phyloP scores from a whole-genome alignment of 2,329 filamentous ascomycete species.

The Zymoseptoria ardabiliae region DNA sequence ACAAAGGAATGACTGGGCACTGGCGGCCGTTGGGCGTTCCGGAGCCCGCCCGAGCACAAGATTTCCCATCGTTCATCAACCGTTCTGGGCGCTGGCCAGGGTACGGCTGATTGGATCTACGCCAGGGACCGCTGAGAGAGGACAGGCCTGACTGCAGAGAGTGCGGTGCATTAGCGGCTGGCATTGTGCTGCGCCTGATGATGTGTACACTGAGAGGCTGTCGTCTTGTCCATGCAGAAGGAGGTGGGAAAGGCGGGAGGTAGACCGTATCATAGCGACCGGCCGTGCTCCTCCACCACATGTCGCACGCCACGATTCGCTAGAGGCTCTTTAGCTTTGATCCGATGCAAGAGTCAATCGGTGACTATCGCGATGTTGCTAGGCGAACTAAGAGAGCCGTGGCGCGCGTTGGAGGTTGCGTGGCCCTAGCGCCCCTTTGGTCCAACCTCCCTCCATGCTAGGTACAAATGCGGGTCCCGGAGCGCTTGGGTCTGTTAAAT shows the following conservation, averaged over 20 bases:
- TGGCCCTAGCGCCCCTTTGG: neutral
- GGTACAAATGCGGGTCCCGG: conserved; percentile 1
- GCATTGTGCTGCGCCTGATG: neutral
- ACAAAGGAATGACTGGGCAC: neutral
- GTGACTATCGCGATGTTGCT: neutral
- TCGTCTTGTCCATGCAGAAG: neutral
- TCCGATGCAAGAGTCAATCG: neutral
- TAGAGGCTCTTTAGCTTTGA: neutral
- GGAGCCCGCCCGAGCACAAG: neutral
- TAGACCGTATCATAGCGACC: neutral
- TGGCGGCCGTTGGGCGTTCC: neutral
- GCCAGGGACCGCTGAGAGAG: neutral
- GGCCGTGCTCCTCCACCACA: neutral
- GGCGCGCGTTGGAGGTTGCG: neutral
- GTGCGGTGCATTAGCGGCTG: neutral
- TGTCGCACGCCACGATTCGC: neutral
- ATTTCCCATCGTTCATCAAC: neutral
- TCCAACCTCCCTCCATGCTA: neutral
- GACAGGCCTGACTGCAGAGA: neutral
- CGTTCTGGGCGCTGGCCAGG: neutral
- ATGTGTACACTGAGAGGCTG: neutral
- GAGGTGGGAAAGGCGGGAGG: neutral
- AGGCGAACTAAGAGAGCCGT: neutral
- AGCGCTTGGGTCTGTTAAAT: conserved; percentile 14
- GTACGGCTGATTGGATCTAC: neutral